These are phyloP conservation scores for Penicillium roqueforti DNA, from an alignment of 495 filamentous ascomycete species.

Conservation along the genomic window DNA sequence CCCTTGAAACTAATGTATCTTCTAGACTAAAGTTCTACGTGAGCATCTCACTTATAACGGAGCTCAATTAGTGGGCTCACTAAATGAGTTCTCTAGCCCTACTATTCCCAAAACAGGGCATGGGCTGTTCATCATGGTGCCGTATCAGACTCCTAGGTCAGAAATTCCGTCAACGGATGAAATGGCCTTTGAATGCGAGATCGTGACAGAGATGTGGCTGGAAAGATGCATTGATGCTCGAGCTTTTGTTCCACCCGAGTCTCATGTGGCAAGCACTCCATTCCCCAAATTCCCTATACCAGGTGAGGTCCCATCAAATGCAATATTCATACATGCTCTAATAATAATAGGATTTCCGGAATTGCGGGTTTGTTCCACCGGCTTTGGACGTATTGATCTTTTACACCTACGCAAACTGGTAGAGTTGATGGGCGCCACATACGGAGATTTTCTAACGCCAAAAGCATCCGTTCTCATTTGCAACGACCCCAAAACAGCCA, in stretches of 20 bases:
- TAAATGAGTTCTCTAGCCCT: constrained; percentile 37
- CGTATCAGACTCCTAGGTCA: constrained; percentile 43
- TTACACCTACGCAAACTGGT: constrained; percentile 76
- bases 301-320: constrained; percentile 37
- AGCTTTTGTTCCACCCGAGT: constrained; percentile 60
- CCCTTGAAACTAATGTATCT: constrained; percentile 15
- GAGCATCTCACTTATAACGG: constrained; percentile 53
- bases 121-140: constrained; percentile 51
- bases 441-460: constrained; percentile 67
- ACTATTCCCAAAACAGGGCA: constrained; percentile 40
- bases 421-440: constrained; percentile 65
- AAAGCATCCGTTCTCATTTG: constrained; percentile 68
- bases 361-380: constrained; percentile 72
- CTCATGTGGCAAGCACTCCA: constrained; percentile 69
- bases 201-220: constrained; percentile 89
- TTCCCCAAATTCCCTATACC: constrained; percentile 64
- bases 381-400: constrained; percentile 78
- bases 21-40: constrained; percentile 42
- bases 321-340: constrained; percentile 9
- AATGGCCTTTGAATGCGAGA: constrained; percentile 40
- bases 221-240: constrained; percentile 80
- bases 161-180: constrained; percentile 40
- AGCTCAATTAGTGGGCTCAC: constrained; percentile 43
- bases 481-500: constrained; percentile 50
- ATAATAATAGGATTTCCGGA: constrained; percentile 52